Base-by-base conservation (phyloP, 805 yeast species). In the Yueomyces sp. region DNA sequence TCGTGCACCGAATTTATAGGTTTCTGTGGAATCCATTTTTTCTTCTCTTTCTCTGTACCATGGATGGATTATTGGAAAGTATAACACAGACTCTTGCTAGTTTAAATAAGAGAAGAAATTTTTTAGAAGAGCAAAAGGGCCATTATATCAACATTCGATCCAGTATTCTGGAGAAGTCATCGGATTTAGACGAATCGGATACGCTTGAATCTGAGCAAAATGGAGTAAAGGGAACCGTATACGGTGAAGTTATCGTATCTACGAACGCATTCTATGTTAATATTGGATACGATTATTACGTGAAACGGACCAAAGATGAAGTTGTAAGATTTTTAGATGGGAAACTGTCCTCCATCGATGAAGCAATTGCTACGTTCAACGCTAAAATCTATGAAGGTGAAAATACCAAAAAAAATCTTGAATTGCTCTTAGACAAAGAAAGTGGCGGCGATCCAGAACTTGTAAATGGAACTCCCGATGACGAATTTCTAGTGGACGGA, bases 291-390 rank as follows among this genome's bases (percentile, higher is more conserved):
- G 66, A 62, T 29, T 59, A 57, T 39, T 62, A 50, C 45, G 50
- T 61, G 12, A 60, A 60, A 41, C 60, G 56, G 39, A 43, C 46
- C 2, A 43, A 38, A 28, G 50, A 46, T 4, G 61, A 59, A 39
- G 53, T 54, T 9, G 38, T 54, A 9, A 46, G 41, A 3, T 60
- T 55, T 48, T 49, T 57, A 26, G 45, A 53, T 26, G 54, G 52
- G 32, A 52, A 58, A 45, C 41, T 57, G 26, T 37, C 31, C 9
- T 43, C 59, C 5, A 57, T 72, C 27, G 55, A 56, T 2, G 59
- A 59, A n/a, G 71, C 74, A 2, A 60, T 72, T 3, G 50, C 48
- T 7, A 71, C 70, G 44, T 66, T 74, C 41, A 55, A 60, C 5
- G 41, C 30, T 1, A 69, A 68, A 44, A 60, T 73, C 4, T 48